A percentile compares a stretch with the other conserved stretches of the same genome.
phyloP scores from a whole-genome alignment of 176 grass and related monocot species.

The Thinopyrum elongatum region DNA sequence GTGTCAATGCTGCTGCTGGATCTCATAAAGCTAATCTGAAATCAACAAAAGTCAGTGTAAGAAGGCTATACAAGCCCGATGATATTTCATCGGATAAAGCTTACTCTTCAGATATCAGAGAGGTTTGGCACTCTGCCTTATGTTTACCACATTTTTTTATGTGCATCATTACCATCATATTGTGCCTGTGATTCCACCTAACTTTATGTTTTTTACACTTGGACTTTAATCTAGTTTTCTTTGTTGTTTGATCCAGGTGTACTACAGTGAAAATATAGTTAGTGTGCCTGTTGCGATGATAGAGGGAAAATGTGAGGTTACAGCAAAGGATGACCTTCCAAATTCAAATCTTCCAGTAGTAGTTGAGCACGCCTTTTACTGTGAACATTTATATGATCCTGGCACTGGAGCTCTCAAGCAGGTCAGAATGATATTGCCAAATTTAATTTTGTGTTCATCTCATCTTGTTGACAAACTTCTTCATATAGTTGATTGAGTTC shows the following conservation, averaged over 20 bases:
- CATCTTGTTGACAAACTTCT: neutral
- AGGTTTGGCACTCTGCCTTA: conserved; percentile 59
- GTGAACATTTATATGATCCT: conserved; percentile 72
- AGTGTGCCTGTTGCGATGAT: conserved; percentile 48
- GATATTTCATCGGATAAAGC: conserved; percentile 70
- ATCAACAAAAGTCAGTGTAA: conserved; percentile 45
- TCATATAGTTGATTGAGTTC: neutral
- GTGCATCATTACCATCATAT: neutral
- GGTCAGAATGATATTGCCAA: conserved; percentile 23
- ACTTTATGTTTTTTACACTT: neutral
- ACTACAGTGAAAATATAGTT: conserved; percentile 61
- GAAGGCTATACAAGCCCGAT: conserved; percentile 72
- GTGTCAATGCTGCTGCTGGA: conserved; percentile 32
- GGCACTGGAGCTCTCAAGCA: conserved; percentile 55
- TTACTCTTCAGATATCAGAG: conserved; percentile 68
- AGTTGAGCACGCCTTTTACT: conserved; percentile 62
- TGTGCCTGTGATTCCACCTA: neutral
- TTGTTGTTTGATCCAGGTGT: conserved; percentile 48
- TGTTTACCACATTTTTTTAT: neutral
- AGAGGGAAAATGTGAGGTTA: conserved; percentile 71
- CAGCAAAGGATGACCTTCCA: conserved; percentile 41
- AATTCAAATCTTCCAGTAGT: conserved; percentile 48
- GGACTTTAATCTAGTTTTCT: conserved; percentile 3
- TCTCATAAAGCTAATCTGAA: conserved; percentile 29
- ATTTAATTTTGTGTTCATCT: neutral